phyloP scores from a whole-genome alignment of 192 early-diverging fungal species.

The Linnemannia exigua region DNA sequence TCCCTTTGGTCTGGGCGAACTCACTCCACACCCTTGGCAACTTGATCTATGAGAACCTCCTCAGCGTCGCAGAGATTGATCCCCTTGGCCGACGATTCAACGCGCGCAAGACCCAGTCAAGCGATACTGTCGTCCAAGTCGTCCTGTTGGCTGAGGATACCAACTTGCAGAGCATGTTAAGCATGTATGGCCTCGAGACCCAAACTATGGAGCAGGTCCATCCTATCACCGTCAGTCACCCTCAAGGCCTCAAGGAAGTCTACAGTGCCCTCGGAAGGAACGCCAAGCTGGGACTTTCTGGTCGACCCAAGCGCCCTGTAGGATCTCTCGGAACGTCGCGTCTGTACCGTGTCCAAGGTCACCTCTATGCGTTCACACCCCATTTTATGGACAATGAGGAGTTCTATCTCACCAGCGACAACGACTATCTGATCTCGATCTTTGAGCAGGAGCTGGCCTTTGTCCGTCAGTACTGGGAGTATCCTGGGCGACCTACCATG shows the following conservation, averaged over 20 bases:
- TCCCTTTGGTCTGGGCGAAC: slow-evolving; percentile 89
- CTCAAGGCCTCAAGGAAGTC: slow-evolving; percentile 82
- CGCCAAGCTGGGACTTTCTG: slow-evolving; percentile 81
- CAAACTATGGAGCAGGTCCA: slow-evolving; percentile 76
- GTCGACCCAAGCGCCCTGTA: slow-evolving; percentile 81
- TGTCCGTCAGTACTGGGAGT: slow-evolving; percentile 76
- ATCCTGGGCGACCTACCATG: slow-evolving; percentile 82
- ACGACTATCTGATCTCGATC: slow-evolving; percentile 79
- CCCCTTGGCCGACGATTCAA: slow-evolving; percentile 80
- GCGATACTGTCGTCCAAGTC: slow-evolving; percentile 78
- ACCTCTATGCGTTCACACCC: slow-evolving; percentile 85
- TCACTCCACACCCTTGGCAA: slow-evolving; percentile 82
- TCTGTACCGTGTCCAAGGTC: slow-evolving; percentile 84
- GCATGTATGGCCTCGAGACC: slow-evolving; percentile 82
- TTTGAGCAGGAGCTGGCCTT: slow-evolving; percentile 82
- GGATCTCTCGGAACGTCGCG: slow-evolving; percentile 83
- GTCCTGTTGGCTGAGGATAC: slow-evolving; percentile 79
- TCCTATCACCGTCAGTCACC: slow-evolving; percentile 74
- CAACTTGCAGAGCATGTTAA: slow-evolving; percentile 73
- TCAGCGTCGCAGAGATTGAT: slow-evolving; percentile 83
- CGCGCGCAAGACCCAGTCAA: slow-evolving; percentile 56
- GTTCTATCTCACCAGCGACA: slow-evolving; percentile 85
- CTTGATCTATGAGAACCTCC: slow-evolving; percentile 78
- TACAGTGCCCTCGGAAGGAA: slow-evolving; percentile 80
- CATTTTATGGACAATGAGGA: slow-evolving; percentile 89